Base-by-base conservation (phyloP, 1,284 basidiomycete genomes). In the Naganishia sp. region DNA sequence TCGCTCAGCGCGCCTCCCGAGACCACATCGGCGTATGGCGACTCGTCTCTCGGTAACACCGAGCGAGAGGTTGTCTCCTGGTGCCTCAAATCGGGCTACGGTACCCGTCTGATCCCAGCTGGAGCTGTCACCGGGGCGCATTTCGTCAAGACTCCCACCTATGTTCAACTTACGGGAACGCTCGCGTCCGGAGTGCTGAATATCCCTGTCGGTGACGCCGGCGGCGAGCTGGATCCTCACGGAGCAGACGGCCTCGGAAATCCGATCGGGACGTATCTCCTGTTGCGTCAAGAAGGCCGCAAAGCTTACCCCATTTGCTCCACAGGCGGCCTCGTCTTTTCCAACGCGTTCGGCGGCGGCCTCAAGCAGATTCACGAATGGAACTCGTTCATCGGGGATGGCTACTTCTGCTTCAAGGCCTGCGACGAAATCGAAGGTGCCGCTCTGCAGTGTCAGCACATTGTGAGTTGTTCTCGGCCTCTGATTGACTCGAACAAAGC, bases 271-370 rank as follows among this genome's bases (percentile, higher is more conserved):
- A n/a, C n/a, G n/a, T n/a, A n/a, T n/a, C n/a, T n/a, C n/a, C n/a
- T n/a, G n/a, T n/a, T n/a, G n/a, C n/a, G n/a, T n/a, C n/a, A n/a
- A n/a, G n/a, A n/a, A n/a, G n/a, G n/a, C n/a, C n/a, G n/a, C n/a
- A n/a, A n/a, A n/a, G n/a, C n/a, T n/a, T n/a, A n/a, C n/a, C n/a
- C n/a, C n/a, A n/a, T n/a, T n/a, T n/a, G n/a, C n/a, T n/a, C n/a
- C n/a, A n/a, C n/a, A n/a, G 88, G 87, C 53, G 86, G 85, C 7
- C 80, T 89, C 35, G 87, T 90, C 25, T 90, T 90, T 76, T 88
- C 88, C 41, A 85, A 75, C 71, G 87, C 87, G 18, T 88, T 89
- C 77, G 85, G 87, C 13, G 74, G 74, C 11, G 50, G 54, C 39
- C n/a, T 55, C 35, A 73, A 75, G 61, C 73, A 76, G 56, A 72